Percentiles rank a stretch among this genome's conserved stretches.
phyloP scores from a whole-genome alignment of 2,329 filamentous ascomycete genomes.

The Pseudohalonectria lignicola region DNA sequence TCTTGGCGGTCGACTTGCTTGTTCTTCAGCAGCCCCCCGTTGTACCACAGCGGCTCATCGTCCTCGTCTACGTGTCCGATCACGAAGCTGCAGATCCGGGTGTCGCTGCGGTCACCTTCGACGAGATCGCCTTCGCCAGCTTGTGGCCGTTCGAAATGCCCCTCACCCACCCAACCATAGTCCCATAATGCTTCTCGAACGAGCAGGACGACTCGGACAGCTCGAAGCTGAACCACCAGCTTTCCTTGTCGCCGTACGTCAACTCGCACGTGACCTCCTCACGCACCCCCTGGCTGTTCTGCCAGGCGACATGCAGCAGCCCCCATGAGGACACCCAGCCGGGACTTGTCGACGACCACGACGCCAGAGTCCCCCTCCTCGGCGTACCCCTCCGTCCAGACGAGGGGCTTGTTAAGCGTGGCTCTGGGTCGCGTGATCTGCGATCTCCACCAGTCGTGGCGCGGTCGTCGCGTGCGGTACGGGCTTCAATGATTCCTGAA shows the following conservation, averaged over 20 bases:
- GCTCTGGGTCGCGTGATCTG: constrained; percentile 23
- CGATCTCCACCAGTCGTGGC: constrained; percentile 25
- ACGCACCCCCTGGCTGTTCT: constrained; percentile 27
- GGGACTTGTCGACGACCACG: constrained; percentile 27
- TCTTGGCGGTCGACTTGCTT: constrained; percentile 17
- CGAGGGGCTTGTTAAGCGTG: constrained; percentile 20
- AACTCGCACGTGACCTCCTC: constrained; percentile 27
- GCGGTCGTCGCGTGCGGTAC: no score
- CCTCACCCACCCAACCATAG: constrained; percentile 24
- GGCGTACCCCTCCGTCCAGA: constrained; percentile 26
- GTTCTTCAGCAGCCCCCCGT: constrained; percentile 29
- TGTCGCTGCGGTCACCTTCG: no score
- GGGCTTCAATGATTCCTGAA: no score
- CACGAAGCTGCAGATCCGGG: constrained; percentile 26
- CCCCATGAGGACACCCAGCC: constrained; percentile 23
- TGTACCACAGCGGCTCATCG: constrained; percentile 27
- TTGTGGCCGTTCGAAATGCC: background rate
- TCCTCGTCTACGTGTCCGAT: constrained; percentile 29
- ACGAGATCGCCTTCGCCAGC: no score
- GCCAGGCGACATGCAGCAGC: constrained; percentile 30
- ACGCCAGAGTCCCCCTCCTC: constrained; percentile 31
- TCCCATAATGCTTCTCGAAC: constrained; percentile 28
- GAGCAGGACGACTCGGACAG: constrained; percentile 23
- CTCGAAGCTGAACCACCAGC: constrained; percentile 32
- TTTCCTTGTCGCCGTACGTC: constrained; percentile 33